A percentile compares a stretch with the other conserved stretches of the same genome.
These are phyloP conservation scores for Hypomontagnella submonticulosa DNA, from an alignment of 495 filamentous ascomycete species.

Conservation along the genomic window DNA sequence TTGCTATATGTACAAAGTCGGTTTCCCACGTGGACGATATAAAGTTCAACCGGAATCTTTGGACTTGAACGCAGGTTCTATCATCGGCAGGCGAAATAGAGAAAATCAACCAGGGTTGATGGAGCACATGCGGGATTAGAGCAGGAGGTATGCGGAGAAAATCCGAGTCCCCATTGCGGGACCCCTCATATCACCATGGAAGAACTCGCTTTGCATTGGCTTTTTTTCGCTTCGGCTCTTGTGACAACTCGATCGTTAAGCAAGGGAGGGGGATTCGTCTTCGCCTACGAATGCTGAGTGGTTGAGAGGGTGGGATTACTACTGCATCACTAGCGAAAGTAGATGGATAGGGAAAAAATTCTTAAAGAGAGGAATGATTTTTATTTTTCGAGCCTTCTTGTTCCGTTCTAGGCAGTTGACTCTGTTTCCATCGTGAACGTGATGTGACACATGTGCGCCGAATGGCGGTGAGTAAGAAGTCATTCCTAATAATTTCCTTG, in stretches of 20 bases:
- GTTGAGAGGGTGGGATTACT: neutral
- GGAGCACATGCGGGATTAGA: constrained; percentile 15
- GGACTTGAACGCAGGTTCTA: constrained; percentile 30
- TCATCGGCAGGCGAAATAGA: constrained; percentile 31
- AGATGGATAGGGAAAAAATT: constrained; percentile 43
- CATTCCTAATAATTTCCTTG: neutral
- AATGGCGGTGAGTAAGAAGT: constrained; percentile 35
- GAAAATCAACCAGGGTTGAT: constrained; percentile 29
- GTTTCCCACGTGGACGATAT: constrained; percentile 24
- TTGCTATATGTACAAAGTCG: constrained; percentile 42
- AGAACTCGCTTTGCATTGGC: constrained; percentile 27
- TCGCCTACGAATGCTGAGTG: constrained; percentile 11
- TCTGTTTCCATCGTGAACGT: neutral
- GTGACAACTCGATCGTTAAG: constrained; percentile 18
- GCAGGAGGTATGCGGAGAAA: constrained; percentile 23
- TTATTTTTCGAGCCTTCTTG: constrained; percentile 5
- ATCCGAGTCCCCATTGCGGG: constrained; percentile 7
- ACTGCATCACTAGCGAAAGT: constrained; percentile 34
- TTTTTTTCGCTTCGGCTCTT: constrained; percentile 23
- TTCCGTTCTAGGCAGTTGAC: neutral
- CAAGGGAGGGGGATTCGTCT: constrained; percentile 33
- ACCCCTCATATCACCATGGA: constrained; percentile 12
- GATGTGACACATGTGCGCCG: constrained; percentile 17
- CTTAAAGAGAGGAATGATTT: constrained; percentile 38
- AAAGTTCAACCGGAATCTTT: constrained; percentile 26